These are phyloP conservation scores for Fusarium multiceps DNA, from an alignment of 2,329 filamentous ascomycete species.

Conservation along the genomic window DNA sequence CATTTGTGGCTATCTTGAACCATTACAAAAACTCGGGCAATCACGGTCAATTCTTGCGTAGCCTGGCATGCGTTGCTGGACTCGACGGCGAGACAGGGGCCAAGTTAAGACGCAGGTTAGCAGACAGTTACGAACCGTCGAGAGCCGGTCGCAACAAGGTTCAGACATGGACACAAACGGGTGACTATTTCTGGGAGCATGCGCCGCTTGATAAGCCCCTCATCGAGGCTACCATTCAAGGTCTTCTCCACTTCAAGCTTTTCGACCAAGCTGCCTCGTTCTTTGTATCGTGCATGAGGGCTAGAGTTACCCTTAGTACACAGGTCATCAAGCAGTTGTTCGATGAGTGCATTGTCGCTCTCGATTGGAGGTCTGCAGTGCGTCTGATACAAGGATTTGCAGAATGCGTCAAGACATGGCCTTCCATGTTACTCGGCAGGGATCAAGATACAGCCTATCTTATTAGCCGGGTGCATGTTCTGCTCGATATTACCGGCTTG, in stretches of 20 bases:
- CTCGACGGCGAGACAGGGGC: slow-evolving; percentile 54
- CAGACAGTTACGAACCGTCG: slow-evolving; percentile 43
- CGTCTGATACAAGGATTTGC: slow-evolving; percentile 48
- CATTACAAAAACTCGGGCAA: slow-evolving; percentile 60
- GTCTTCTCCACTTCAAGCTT: slow-evolving; percentile 61
- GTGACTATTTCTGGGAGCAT: slow-evolving; percentile 56
- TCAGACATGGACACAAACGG: slow-evolving; percentile 43
- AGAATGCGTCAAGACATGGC: slow-evolving; percentile 43
- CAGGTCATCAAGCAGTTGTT: slow-evolving; percentile 53
- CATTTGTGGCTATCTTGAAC: slow-evolving; percentile 61
- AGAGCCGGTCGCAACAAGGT: slow-evolving; percentile 44
- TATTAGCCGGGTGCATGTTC: slow-evolving; percentile 48
- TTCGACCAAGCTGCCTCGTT: slow-evolving; percentile 58
- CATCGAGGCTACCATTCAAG: slow-evolving; percentile 59
- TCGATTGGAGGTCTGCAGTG: slow-evolving; percentile 56
- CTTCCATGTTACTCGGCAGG: slow-evolving; percentile 39
- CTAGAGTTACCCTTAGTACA: slow-evolving; percentile 49
- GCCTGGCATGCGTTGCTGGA: slow-evolving; percentile 60
- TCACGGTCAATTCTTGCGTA: slow-evolving; percentile 56
- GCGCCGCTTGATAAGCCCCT: slow-evolving; percentile 53
- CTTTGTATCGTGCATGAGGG: slow-evolving; percentile 54
- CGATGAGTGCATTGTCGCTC: slow-evolving; percentile 54
- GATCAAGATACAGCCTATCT: slow-evolving; percentile 44
- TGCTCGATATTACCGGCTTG: slow-evolving; percentile 54
- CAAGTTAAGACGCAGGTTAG: slow-evolving; percentile 52